Evolutionary conservation across 2,329 filamentous ascomycete genomes (phyloP), one percentile per base, ranked within the genome.

Genomic region (Aspergillus sp.): DNA sequence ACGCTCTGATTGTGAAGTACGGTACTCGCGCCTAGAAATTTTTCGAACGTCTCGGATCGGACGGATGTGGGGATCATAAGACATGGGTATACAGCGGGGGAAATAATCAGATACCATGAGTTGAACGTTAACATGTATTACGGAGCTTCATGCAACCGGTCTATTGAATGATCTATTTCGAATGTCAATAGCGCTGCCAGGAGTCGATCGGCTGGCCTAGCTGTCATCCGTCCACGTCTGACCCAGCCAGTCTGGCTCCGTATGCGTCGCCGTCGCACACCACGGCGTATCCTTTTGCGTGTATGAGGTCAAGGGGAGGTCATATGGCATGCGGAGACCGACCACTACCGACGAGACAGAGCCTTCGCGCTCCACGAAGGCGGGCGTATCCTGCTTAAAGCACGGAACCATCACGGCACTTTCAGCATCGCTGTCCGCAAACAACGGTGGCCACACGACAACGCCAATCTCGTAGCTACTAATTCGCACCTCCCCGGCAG

Each of bases 381-480:
- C 44, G 2, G 85, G 83, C 19, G 58, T 65, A 67, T 94, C 86
- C 3, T 66, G 78, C 54, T 79, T 78, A 68, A 92, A 93, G 1
- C 82, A 82, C 1, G 84, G 83, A 1, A 87, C 74, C 87, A 95
- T 94, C 5, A 68, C 65, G 0, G 78, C 77, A 0, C 52, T 58
- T 8, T 30, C 20, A 7, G 43, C 32, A 19, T 38, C 42, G 32
- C 22, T 20, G 7, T 70, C 63, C 11, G 54, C 57, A 44, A 77
- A 79, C 22, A 84, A 61, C 17, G 66, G 82, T 0, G 91, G 90
- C 89, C 90, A 95, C 0, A 95, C 80, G 44, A 95, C 66, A 1
- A 96, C 89, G 0, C 91, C 91, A 30, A 90, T 81, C 68, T 96
- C 91, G 76, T 87, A 96, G 26, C 89, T 94, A 52, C 87, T 85